These are phyloP conservation scores for Ricinus communis DNA, from an alignment of 345 rosid species.

Conservation along the genomic window DNA sequence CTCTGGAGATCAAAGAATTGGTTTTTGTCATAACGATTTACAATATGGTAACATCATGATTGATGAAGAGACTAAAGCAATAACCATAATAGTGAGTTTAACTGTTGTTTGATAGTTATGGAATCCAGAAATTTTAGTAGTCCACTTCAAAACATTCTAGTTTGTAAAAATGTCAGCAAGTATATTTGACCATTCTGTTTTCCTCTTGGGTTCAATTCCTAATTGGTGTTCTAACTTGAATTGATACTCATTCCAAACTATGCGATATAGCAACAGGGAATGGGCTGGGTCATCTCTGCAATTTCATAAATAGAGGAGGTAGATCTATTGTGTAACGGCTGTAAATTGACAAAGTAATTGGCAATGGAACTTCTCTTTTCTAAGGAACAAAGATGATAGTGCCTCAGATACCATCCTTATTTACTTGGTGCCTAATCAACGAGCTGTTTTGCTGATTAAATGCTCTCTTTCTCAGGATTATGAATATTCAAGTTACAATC, in stretches of 20 bases:
- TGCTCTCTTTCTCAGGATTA: constrained; percentile 27
- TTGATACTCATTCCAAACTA: background rate
- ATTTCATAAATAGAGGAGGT: background rate
- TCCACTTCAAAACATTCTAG: background rate
- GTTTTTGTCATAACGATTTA: constrained; percentile 36
- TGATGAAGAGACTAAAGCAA: constrained; percentile 27
- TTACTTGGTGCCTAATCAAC: background rate
- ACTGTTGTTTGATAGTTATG: background rate
- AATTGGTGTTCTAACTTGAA: background rate
- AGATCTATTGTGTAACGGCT: background rate
- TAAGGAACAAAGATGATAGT: background rate
- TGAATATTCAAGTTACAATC: constrained; percentile 38
- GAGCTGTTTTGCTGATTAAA: background rate
- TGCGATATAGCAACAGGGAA: background rate
- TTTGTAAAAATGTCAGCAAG: no score
- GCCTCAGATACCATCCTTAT: background rate
- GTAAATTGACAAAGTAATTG: background rate
- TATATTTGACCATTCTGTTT: background rate
- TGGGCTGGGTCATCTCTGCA: background rate
- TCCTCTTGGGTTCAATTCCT: background rate
- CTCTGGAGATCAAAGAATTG: constrained; percentile 17
- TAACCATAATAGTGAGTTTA: constrained; percentile 31
- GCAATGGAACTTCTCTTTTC: background rate
- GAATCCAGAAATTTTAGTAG: background rate
- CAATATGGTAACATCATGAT: constrained; percentile 40